Percentiles rank a stretch among this genome's conserved stretches.
phyloP scores from a whole-genome alignment of 768 basidiomycete genomes.

The Coprinopsis cinerea region DNA sequence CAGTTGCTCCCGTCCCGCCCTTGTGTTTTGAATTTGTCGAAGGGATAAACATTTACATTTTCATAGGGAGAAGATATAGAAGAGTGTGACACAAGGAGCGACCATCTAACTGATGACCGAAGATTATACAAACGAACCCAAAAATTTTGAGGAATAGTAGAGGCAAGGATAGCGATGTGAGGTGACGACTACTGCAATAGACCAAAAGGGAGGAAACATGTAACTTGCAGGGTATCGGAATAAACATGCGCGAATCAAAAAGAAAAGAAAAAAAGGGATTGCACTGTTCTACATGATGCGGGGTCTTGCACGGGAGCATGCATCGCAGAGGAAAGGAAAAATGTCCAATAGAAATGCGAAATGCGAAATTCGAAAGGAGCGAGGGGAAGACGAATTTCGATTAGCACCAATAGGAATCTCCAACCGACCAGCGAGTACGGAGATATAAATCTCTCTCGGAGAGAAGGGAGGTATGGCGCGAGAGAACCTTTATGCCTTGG shows the following conservation, averaged over 20 bases:
- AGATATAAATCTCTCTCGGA: too few species aligned
- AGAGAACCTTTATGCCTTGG: not conserved
- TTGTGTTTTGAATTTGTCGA: too few species aligned
- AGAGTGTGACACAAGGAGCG: too few species aligned
- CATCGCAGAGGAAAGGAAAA: not conserved
- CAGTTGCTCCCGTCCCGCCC: too few species aligned
- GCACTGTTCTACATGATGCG: not conserved
- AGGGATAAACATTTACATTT: too few species aligned
- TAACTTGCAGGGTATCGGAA: not conserved
- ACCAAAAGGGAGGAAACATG: not conserved
- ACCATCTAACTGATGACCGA: too few species aligned
- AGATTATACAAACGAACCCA: too few species aligned
- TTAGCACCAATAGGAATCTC: not conserved
- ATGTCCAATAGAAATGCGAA: not conserved
- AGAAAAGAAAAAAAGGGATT: not conserved
- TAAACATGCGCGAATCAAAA: not conserved
- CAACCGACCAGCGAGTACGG: not conserved
- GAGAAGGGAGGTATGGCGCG: too few species aligned
- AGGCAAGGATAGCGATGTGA: not conserved
- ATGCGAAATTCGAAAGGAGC: not conserved
- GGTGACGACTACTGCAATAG: not conserved
- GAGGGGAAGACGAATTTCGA: not conserved
- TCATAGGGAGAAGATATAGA: too few species aligned
- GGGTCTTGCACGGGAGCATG: not conserved
- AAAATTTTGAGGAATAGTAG: too few species aligned